Conservation (phyloP, 352 stramenopile genomes). For the Phytopythium delawarense region DNA sequence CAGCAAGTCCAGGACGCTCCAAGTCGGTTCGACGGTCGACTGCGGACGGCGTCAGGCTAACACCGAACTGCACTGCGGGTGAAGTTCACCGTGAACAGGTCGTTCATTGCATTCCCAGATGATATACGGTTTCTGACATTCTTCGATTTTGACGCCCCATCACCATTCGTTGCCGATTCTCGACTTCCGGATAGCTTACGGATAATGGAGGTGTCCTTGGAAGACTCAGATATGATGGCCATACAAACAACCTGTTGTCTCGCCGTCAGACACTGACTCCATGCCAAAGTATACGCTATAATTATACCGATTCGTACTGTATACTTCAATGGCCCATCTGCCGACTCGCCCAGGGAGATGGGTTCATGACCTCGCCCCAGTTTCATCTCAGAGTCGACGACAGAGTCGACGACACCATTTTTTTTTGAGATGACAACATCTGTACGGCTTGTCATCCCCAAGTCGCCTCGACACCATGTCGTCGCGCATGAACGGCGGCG, state of each 20-base stretch:
- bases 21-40: no score
- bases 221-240: not conserved
- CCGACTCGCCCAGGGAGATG: not conserved
- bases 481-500: no score
- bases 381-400: not conserved
- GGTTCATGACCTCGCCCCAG: not conserved
- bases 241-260: not conserved
- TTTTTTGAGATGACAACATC: no score
- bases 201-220: not conserved
- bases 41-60: no score
- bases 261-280: not conserved
- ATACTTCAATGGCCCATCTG: not conserved
- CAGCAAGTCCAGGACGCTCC: no score
- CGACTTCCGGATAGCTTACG: not conserved
- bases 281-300: not conserved
- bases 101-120: no score
- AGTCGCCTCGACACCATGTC: no score
- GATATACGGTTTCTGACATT: not conserved
- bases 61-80: no score
- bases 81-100: no score
- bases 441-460: no score
- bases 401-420: not conserved
- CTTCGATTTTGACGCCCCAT: not conserved
- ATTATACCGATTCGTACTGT: not conserved
- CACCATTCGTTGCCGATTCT: not conserved